Conservation (phyloP, 1,284 basidiomycete species). For the Lentinus polychrous region DNA sequence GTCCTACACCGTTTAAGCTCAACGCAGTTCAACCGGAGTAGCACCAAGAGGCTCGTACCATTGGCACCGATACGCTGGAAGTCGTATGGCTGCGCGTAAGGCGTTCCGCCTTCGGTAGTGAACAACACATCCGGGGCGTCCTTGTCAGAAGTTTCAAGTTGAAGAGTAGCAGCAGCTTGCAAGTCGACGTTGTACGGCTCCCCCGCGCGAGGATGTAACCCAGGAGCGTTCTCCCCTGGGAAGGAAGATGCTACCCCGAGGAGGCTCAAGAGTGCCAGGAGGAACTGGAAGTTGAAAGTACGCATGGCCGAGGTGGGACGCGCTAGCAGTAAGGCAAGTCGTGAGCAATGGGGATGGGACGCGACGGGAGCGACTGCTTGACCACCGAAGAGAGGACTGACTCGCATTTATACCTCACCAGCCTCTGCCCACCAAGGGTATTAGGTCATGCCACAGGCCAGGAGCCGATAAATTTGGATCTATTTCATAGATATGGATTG, state of each 20-base stretch:
- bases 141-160: constrained; percentile 18
- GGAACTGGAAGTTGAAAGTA: background rate
- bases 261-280: constrained; percentile 1
- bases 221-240: constrained; percentile 4
- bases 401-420: too few relatives aligned
- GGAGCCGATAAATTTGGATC: too few relatives aligned
- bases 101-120: constrained; percentile 23
- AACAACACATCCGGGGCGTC: constrained; percentile 19
- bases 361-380: too few relatives aligned
- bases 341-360: too few relatives aligned
- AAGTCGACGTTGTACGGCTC: constrained; percentile 17
- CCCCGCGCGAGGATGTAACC: constrained; percentile 4
- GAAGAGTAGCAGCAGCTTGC: constrained; percentile 16
- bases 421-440: too few relatives aligned
- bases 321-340: too few relatives aligned
- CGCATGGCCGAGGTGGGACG: background rate
- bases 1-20: constrained; percentile 5
- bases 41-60: constrained; percentile 11
- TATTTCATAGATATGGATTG: too few relatives aligned
- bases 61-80: constrained; percentile 37
- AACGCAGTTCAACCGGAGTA: background rate
- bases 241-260: background rate
- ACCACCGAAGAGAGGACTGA: too few relatives aligned
- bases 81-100: constrained; percentile 28
- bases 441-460: too few relatives aligned